A percentile compares a stretch with the other conserved stretches of the same genome.
These are phyloP conservation scores for Sclerospora graminicola DNA, from an alignment of 352 stramenopile species.

Conservation along the genomic window DNA sequence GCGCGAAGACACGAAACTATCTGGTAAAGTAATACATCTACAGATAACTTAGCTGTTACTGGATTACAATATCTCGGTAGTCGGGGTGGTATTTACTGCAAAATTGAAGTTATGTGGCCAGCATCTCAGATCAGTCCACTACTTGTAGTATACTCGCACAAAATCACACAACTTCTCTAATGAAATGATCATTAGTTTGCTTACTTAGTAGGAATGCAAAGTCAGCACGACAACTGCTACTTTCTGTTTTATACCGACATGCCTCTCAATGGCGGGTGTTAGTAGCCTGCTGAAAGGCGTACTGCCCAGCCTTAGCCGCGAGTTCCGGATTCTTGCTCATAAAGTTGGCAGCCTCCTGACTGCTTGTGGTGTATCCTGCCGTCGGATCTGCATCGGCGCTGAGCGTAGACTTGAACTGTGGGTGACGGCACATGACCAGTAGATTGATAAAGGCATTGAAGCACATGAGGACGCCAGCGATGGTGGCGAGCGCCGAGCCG, in stretches of 20 bases:
- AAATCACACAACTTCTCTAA: slow-evolving; percentile 1
- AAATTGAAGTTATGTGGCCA: no score
- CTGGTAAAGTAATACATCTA: no score
- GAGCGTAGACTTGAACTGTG: slow-evolving; percentile 75
- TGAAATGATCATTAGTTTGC: slow-evolving; percentile 24
- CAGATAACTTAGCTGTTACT: no score
- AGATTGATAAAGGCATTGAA: slow-evolving; percentile 83
- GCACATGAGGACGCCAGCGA: slow-evolving; percentile 77
- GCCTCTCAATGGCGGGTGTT: slow-evolving; percentile 23
- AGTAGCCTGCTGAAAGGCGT: slow-evolving; percentile 49
- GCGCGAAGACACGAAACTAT: no score
- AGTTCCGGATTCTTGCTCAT: slow-evolving; percentile 76
- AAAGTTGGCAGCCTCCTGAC: slow-evolving; percentile 71
- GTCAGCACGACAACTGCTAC: not conserved
- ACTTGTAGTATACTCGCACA: no score
- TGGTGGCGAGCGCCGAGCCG: slow-evolving; percentile 60
- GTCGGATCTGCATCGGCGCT: slow-evolving; percentile 67
- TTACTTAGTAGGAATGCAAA: slow-evolving; percentile 16
- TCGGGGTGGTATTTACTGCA: no score
- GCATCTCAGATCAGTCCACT: no score
- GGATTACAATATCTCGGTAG: no score
- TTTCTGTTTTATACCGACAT: not conserved
- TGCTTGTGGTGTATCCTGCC: slow-evolving; percentile 65
- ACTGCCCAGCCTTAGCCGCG: slow-evolving; percentile 66
- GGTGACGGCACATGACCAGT: slow-evolving; percentile 80